phyloP scores from a whole-genome alignment of 2,329 filamentous ascomycete species.

The Esteya vermicola region DNA sequence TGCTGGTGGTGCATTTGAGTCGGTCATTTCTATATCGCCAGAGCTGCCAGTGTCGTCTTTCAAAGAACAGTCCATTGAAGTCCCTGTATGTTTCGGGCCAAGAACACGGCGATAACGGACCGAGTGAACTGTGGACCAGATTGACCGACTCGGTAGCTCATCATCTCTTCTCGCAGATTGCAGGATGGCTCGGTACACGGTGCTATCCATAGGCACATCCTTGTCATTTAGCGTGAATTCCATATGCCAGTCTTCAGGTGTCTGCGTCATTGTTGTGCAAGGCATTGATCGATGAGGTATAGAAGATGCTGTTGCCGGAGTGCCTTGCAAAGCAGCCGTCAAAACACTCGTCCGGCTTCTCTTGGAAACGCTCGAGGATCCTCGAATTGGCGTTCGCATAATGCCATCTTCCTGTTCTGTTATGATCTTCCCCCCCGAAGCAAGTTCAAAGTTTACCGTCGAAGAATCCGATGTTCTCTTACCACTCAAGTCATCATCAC shows the following conservation, averaged over 20 bases:
- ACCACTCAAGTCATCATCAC: conserved; percentile 78
- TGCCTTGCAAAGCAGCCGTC: conserved; percentile 24
- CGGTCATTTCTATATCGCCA: background rate
- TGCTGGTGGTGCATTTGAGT: conserved; percentile 46
- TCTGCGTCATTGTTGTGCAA: conserved; percentile 71
- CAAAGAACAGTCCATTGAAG: conserved; percentile 34
- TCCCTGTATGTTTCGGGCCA: conserved; percentile 66
- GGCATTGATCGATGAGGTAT: conserved; percentile 55
- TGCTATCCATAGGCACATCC: conserved; percentile 78
- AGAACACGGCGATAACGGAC: conserved; percentile 82
- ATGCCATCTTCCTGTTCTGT: conserved; percentile 88
- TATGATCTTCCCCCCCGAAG: conserved; percentile 72
- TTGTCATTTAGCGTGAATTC: conserved; percentile 83
- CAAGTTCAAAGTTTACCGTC: conserved; percentile 84
- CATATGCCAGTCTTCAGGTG: conserved; percentile 92
- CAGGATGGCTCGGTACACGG: conserved; percentile 89
- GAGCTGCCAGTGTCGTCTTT: conserved; percentile 30
- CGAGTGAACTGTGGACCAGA: conserved; percentile 83
- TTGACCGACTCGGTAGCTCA: conserved; percentile 57
- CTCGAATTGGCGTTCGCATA: conserved; percentile 66
- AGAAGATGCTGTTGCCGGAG: conserved; percentile 32
- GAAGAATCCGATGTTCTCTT: conserved; percentile 70
- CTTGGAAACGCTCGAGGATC: conserved; percentile 23
- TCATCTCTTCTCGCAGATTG: conserved; percentile 36
- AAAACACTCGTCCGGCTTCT: conserved; percentile 17